Conservation (phyloP, 208 protist genomes). For the Trypanosoma mega region DNA sequence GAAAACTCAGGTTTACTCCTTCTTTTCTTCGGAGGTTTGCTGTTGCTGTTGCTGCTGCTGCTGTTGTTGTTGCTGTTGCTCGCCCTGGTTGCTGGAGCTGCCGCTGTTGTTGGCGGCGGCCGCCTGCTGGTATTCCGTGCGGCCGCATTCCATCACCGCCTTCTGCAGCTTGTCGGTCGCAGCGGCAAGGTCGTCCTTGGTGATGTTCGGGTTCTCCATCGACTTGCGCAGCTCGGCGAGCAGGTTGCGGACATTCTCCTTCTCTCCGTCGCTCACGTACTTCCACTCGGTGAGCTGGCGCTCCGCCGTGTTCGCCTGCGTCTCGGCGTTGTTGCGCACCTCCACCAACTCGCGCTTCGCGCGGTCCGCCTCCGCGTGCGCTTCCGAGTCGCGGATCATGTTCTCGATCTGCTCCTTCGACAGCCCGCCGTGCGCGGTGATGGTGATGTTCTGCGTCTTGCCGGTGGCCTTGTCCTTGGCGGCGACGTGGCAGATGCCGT, state of each 20-base stretch:
- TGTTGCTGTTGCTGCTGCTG: slow-evolving; percentile 18
- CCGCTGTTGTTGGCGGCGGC: slow-evolving; percentile 48
- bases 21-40: too few species aligned
- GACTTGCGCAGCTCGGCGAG: slow-evolving; percentile 57
- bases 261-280: slow-evolving; percentile 74
- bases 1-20: too few species aligned
- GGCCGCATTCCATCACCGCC: slow-evolving; percentile 76
- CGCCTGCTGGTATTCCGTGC: slow-evolving; percentile 78
- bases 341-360: slow-evolving; percentile 73
- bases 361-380: slow-evolving; percentile 77
- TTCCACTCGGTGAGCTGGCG: slow-evolving; percentile 83
- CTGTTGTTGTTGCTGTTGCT: slow-evolving; percentile 29
- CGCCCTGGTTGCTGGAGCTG: slow-evolving; percentile 18
- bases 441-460: slow-evolving; percentile 94
- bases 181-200: slow-evolving; percentile 57
- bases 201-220: slow-evolving; percentile 66
- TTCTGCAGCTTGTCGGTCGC: slow-evolving; percentile 80
- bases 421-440: slow-evolving; percentile 86
- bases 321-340: slow-evolving; percentile 83
- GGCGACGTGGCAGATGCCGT: slow-evolving; percentile 98
- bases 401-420: slow-evolving; percentile 81
- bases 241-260: slow-evolving; percentile 61
- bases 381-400: slow-evolving; percentile 87
- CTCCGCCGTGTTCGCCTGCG: slow-evolving; percentile 64
- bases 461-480: slow-evolving; percentile 97